Base-by-base conservation (phyloP, 768 basidiomycete species). In the Clathrus columnatus region DNA sequence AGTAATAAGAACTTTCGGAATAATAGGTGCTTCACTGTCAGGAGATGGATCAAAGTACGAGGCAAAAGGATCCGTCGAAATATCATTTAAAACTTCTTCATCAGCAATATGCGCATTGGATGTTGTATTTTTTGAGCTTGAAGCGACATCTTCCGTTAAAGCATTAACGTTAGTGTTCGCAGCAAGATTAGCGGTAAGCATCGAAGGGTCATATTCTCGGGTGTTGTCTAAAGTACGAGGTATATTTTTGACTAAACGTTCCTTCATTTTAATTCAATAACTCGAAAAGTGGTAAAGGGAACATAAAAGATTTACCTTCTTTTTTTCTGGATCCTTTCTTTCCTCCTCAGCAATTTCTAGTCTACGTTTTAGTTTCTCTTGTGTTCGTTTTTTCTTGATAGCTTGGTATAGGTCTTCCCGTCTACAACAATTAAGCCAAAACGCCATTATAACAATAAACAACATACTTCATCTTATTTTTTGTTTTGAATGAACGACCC, bases 201-300 rank as follows among this genome's bases (percentile, higher is more conserved):
- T 69, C 32, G 82, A 82, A 6, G 84, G 84, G 64, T 87, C 87
- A 65, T 82, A 87, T 68, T 94, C 86, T 59, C 94, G 83, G 57
- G 83, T 87, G 66, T 97, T 98, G 65, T 99, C 96, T 21, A 97
- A 80, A 0, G 96, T 99, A 45, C 80, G 79, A 0, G 94, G 94
- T 8, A 94, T 76, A 73, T 96, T 96, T 63, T 87, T 81, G 5
- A 80, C 77, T 21, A 89, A 71, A 55, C 93, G 83, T 83, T 84
- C 85, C 91, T 94, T 56, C 10, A 20, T 20, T 44, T 17, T 48
- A 41, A 50, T 32, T 48, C 18, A 48, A 27, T 44, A 23, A 11
- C 43, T 52, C 30, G 30, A n/a, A 18, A 23, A 2, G 14, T 47
- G 16, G 10, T 8, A 23, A 16, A 14, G 11, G n/a, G 21, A 5